Evolutionary conservation across 805 yeast genomes (phyloP), one percentile per base, ranked within the genome.

Genomic region (Teunomyces lycoperdinae): DNA sequence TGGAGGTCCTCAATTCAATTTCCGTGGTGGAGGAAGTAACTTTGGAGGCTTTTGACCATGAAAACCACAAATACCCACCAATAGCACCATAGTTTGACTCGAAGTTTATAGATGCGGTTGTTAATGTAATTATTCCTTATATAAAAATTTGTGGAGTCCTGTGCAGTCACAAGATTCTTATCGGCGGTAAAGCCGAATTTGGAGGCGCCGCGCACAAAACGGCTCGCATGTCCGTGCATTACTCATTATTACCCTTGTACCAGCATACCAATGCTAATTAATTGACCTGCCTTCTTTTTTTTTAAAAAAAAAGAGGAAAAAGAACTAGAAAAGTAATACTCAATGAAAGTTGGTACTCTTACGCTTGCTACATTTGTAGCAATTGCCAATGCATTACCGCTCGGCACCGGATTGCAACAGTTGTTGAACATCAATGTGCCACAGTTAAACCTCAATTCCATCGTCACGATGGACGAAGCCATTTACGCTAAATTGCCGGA

Each of bases 401-500:
- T 43, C 29, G 14, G 9, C 36, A n/a, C 20, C 11, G 43, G 33
- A 5, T 33, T 43, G 16, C 45, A 32, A 13, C 45, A 33, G 5
- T n/a, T 26, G 17, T 38, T 32, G 34, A 32, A 7, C 35, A 34
- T n/a, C 34, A 9, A 26, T 34, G 34, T 32, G 28, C 38, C 16
- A 39, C 17, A 17, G n/a, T 42, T 31, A 29, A 30, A 14, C 32
- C 35, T 11, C 14, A 13, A 14, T 17, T 13, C 36, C 26, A n/a
- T 20, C 14, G 16, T 26, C 16, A 38, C 34, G 3, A 43, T 49
- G 44, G 42, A 39, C 31, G 36, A 40, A 26, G 44, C 29, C 26
- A 27, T 29, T n/a, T 49, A 39, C 33, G 24, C 44, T 36, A 28
- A 42, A 16, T 42, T 68, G 47, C 87, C 87, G n/a, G 61, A 67